Evolutionary conservation across 768 basidiomycete genomes (phyloP).

Genomic region (Mycena belliarum): DNA sequence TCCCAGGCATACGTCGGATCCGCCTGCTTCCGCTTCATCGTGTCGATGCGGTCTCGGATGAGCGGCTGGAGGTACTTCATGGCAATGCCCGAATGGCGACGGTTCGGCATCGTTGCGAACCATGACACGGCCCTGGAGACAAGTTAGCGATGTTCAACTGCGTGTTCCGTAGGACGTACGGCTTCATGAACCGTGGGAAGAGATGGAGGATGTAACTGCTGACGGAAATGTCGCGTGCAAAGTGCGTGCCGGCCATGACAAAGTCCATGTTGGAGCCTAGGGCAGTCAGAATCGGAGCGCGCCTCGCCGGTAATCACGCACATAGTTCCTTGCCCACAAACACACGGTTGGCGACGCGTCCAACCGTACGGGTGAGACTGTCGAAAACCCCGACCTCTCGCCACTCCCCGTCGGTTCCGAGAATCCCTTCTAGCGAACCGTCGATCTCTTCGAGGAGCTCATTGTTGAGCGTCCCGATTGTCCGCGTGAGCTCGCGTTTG

Average conservation of each 20-base stretch:
- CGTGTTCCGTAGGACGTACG: neutral
- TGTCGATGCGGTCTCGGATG: constrained; percentile 7
- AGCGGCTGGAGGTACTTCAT: constrained; percentile 17
- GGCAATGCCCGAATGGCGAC: constrained; percentile 9
- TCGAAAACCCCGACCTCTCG: constrained; percentile 2
- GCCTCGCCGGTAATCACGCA: neutral
- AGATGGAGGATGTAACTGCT: constrained; percentile 17
- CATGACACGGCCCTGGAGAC: constrained; percentile 10
- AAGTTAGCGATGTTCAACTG: neutral
- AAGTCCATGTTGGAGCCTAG: constrained; percentile 17
- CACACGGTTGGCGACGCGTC: constrained; percentile 8
- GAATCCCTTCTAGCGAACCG: neutral
- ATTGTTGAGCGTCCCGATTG: constrained; percentile 9
- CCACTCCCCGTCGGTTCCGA: constrained; percentile 15
- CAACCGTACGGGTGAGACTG: constrained; percentile 5
- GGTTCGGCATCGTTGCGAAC: constrained; percentile 20
- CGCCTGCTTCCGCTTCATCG: constrained; percentile 10
- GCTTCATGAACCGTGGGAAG: constrained; percentile 19
- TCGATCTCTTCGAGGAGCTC: constrained; percentile 13
- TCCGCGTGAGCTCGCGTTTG: constrained; percentile 20
- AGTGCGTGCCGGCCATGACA: constrained; percentile 11
- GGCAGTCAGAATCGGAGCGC: neutral
- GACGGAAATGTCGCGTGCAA: constrained; percentile 15
- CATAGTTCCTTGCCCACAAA: constrained; percentile 21
- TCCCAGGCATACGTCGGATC: constrained; percentile 18